These are phyloP conservation scores for Fusarium acutatum DNA, from an alignment of 2,329 filamentous ascomycete genomes.

Conservation along the genomic window DNA sequence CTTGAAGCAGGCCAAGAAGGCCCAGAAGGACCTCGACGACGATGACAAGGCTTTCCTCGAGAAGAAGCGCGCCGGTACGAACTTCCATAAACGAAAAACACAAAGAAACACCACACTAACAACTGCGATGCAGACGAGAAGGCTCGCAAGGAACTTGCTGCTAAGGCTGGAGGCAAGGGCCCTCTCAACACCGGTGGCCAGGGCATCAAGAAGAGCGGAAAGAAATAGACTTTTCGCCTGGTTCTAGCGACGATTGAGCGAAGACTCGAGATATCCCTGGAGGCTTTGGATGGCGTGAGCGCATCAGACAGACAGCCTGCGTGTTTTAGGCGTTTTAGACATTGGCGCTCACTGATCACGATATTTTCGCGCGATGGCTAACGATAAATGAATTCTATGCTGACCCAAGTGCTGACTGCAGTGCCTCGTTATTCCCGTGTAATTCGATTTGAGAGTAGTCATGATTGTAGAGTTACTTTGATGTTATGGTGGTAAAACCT, in stretches of 20 bases:
- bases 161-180: constrained; percentile 86
- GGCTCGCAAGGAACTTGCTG: constrained; percentile 84
- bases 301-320: constrained; percentile 9
- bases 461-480: not conserved
- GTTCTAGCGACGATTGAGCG: not conserved
- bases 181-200: constrained; percentile 84
- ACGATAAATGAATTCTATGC: constrained; percentile 42
- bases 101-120: constrained; percentile 9
- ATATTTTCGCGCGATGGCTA: constrained; percentile 36
- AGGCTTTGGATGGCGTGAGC: constrained; percentile 31
- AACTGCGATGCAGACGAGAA: constrained; percentile 71
- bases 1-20: constrained; percentile 90
- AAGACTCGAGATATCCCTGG: constrained; percentile 6
- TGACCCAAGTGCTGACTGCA: constrained; percentile 29
- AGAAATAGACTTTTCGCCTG: constrained; percentile 72
- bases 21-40: constrained; percentile 82
- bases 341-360: constrained; percentile 25
- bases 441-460: not conserved
- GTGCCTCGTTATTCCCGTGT: not conserved
- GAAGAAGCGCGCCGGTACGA: constrained; percentile 85
- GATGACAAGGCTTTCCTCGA: constrained; percentile 84
- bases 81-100: fast-evolving
- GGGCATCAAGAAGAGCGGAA: constrained; percentile 98
- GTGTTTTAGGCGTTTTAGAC: constrained; percentile 33
- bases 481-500: constrained; percentile 1